Base-by-base conservation (phyloP, 306 rosid species). In the Vigna unguiculata region DNA sequence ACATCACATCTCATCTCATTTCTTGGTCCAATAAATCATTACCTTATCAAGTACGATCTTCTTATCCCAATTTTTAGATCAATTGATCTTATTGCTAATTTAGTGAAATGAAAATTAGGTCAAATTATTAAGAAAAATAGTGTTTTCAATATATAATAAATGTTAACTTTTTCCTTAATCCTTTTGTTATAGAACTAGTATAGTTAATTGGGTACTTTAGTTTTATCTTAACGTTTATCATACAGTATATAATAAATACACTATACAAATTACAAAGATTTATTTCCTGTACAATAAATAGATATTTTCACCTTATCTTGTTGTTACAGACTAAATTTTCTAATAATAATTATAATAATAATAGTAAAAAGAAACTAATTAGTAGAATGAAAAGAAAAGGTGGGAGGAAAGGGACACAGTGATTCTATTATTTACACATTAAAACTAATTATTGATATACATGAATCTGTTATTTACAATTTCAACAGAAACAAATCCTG, bases 391-490 rank as follows among this genome's bases (percentile, higher is more conserved):
- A 72, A 41, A 40, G 40, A 53, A 38, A 25, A 20, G 34, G 63
- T 32, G 36, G 36, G 36, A 5, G 36, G 4, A 11, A 75, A 71
- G 41, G 54, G 60, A 79, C 36, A 34, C 67, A 24, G 83, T 7
- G 69, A 80, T 51, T 72, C 83, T 85, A 79, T 88, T 85, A 90
- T 88, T 85, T 94, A 92, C 96, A 85, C 41, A 61, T 78, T 77
- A 65, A 60, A 83, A 78, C 85, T 81, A 85, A 79, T 86, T 86
- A 88, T 81, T 85, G 78, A 82, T 77, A 80, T 81, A 86, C 74
- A 61, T 74, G 34, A 38, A 66, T 81, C 67, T 55, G 79, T 82
- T 86, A 89, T 92, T 87, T 89, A 94, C 98, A 94, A 67, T 75
- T 85, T 77, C 73, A 61, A 79, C 86, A 74, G 82, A 80, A 62